Conservation (phyloP, 2,329 filamentous ascomycete genomes). For the Paraconiothyrium brasiliense region DNA sequence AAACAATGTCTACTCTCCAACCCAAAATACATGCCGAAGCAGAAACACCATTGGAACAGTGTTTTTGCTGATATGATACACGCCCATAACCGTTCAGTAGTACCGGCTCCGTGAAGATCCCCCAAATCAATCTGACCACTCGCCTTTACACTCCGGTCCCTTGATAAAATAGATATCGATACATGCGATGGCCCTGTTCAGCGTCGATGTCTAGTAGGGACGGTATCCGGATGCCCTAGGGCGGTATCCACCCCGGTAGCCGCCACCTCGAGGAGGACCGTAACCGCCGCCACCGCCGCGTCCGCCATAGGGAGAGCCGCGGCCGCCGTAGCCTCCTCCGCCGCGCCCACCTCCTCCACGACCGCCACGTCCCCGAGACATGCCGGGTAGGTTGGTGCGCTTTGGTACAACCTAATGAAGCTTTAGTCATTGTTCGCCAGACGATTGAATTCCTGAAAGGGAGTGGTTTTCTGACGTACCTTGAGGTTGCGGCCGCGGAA, state of each 20-base stretch:
- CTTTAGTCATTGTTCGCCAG: slow-evolving; percentile 24
- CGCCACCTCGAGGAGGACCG: slow-evolving; percentile 56
- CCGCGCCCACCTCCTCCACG: slow-evolving; percentile 62
- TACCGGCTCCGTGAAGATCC: not conserved
- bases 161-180: not conserved
- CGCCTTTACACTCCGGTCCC: not conserved
- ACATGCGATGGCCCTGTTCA: not conserved
- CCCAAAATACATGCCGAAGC: not conserved
- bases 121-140: not conserved
- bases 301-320: slow-evolving; percentile 58
- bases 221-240: slow-evolving; percentile 43
- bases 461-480: slow-evolving; percentile 61
- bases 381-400: slow-evolving; percentile 94
- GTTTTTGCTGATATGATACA: slow-evolving; percentile 22
- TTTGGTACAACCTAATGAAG: slow-evolving; percentile 78
- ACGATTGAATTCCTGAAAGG: not conserved
- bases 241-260: slow-evolving; percentile 53
- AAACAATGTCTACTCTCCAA: not conserved
- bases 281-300: slow-evolving; percentile 53
- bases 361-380: slow-evolving; percentile 73
- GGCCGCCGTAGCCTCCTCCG: slow-evolving; percentile 56
- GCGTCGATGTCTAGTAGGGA: slow-evolving; percentile 37
- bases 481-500: slow-evolving; percentile 97
- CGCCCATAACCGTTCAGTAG: slow-evolving; percentile 5
- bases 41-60: not conserved